Conservation (phyloP, 352 stramenopile genomes). For the Phytophthora pinifolia region DNA sequence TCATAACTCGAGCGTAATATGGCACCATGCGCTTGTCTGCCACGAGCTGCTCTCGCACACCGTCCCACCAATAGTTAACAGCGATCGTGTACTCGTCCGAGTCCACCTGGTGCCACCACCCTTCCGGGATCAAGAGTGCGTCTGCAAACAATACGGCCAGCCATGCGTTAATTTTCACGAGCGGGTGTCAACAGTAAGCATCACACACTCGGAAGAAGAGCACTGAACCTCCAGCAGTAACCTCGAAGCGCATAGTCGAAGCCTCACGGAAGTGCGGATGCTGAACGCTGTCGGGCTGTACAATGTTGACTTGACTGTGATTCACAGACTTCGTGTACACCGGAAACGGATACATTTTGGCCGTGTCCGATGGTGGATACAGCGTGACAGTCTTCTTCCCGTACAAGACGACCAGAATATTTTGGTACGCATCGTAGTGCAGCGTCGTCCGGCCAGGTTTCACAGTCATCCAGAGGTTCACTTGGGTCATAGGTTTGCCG, state of each 20-base stretch:
- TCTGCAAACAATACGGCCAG: slow-evolving; percentile 32
- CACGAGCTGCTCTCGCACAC: slow-evolving; percentile 53
- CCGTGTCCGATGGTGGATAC: slow-evolving; percentile 60
- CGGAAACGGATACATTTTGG: slow-evolving; percentile 55
- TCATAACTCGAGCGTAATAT: slow-evolving; percentile 68
- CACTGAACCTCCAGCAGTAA: slow-evolving; percentile 52
- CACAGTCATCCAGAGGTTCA: slow-evolving; percentile 87
- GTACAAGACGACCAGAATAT: slow-evolving; percentile 71
- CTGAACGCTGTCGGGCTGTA: slow-evolving; percentile 31
- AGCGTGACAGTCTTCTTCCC: slow-evolving; percentile 72
- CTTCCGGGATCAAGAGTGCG: slow-evolving; percentile 78
- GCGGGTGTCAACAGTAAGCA: background rate
- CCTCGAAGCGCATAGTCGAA: slow-evolving; percentile 29
- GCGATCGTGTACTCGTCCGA: slow-evolving; percentile 75
- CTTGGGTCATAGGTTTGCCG: slow-evolving; percentile 50
- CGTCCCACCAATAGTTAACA: slow-evolving; percentile 85
- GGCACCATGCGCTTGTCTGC: slow-evolving; percentile 40
- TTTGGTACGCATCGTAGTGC: slow-evolving; percentile 85
- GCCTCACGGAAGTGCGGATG: slow-evolving; percentile 38
- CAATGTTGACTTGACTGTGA: slow-evolving; percentile 67
- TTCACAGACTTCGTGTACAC: slow-evolving; percentile 78
- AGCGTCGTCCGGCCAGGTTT: slow-evolving; percentile 56
- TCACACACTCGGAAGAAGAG: background rate
- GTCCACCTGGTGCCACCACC: slow-evolving; percentile 88
- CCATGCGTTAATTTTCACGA: slow-evolving; percentile 6